A percentile compares a stretch with the other conserved stretches of the same genome.
Evolutionary conservation across 306 rosid genomes (phyloP).

Genomic region (Inga oerstediana): DNA sequence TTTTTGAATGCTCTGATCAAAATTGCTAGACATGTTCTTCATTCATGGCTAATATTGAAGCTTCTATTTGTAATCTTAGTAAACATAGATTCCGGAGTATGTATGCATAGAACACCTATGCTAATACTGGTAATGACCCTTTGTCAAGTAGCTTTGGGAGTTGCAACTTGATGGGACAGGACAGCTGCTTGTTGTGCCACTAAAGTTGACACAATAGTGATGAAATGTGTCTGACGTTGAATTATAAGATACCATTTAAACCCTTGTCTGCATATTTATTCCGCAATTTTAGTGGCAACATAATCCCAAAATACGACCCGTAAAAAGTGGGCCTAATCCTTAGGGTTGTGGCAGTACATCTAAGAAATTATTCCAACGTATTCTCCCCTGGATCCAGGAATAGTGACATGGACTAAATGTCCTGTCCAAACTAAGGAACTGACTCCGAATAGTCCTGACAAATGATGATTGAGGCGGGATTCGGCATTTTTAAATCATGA

Average conservation of each 20-base stretch:
- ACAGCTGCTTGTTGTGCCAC: neutral
- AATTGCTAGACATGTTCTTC: neutral
- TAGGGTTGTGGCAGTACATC: no score
- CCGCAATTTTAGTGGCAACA: neutral
- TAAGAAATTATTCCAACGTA: no score
- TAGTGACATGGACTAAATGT: no score
- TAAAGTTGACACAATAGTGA: neutral
- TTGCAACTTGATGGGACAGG: neutral
- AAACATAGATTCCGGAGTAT: neutral
- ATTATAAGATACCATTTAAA: constrained; percentile 7
- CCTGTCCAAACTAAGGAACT: no score
- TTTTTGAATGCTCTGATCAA: neutral
- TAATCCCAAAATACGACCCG: neutral
- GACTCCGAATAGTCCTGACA: no score
- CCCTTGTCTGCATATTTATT: neutral
- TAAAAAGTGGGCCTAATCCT: no score
- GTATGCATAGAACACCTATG: neutral
- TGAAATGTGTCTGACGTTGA: constrained; percentile 1
- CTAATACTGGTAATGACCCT: constrained; percentile 27
- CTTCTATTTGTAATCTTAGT: neutral
- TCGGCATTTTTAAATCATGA: no score
- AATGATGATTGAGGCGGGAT: no score
- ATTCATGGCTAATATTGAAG: neutral
- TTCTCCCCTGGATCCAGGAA: no score
- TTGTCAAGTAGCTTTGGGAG: neutral